Evolutionary conservation across 1,284 basidiomycete species (phyloP), one percentile per base, ranked within the genome.

Genomic region (Cutaneotrichosporon spelunceum): DNA sequence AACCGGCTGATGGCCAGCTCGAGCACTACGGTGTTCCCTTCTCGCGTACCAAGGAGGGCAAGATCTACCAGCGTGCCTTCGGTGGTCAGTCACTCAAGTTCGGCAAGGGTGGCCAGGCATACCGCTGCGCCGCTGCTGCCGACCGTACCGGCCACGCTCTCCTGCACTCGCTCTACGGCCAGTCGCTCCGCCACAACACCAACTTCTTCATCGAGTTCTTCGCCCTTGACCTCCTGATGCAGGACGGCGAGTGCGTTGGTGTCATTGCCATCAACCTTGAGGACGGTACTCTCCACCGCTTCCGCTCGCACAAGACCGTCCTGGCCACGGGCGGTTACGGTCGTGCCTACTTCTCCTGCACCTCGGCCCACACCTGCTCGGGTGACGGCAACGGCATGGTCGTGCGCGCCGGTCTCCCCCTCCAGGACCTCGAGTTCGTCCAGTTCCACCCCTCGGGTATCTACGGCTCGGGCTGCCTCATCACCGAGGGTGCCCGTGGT

Each of bases 151-250:
- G 96, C 26, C 96, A 99, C 78, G 96, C 96, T 48, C 88, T 99
- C 76, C 87, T 99, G 59, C 96, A 99, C 84, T 96, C 94, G 19
- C 90, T 99, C 63, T 97, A 97, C 77, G 96, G 96, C 72, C 96
- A 99, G 84, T 99, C 96, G 65, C 87, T 99, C 66, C 89, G 93
- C 67, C 96, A 99, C 85, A 90, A 99, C 84, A 99, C 96, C 78
- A 96, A 98, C 82, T 99, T 97, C 83, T 99, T 99, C 84, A 98
- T 99, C 81, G 96, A 99, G 81, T 99, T 94, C 83, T 99, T 99
- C 79, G 96, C 95, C 21, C 86, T 95, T 66, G 95, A 99, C 80
- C 83, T 99, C 64, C 93, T 99, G 79, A 98, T 99, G 96, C 86
- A 98, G 79, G 93, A 91, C 70, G 96, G 94, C 74, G 92, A 97